Base-by-base conservation (phyloP, 2,329 filamentous ascomycete genomes). In the Eutypella sp. region DNA sequence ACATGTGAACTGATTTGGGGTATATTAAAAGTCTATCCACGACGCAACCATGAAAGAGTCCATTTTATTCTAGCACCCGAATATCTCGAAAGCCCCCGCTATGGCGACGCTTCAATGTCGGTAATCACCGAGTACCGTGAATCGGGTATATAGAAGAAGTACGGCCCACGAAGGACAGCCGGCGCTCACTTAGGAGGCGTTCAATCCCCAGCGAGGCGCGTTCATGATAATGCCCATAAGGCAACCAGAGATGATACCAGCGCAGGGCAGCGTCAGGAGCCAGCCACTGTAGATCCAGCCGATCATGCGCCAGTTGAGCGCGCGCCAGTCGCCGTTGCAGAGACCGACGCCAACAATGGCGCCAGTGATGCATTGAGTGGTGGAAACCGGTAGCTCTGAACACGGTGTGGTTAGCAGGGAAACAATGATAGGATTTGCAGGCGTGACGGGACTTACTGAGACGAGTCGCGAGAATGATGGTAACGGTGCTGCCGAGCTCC, bases 251-350 rank as follows among this genome's bases (percentile, higher is more conserved):
- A 84, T 70, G 24, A 79, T 67, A 36, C 76, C 80, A 8, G 80
- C 69, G 20, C 68, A 57, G 4, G 80, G 80, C 13, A 84, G 72
- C 2, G 80, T 84, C 50, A 81, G 72, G 58, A 83, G 67, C 80
- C 79, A 84, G 41, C 76, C 76, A 19, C 71, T 60, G 55, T 81
- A 79, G 54, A 82, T 77, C 70, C 78, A 79, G 5, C 66, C 72
- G 5, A 82, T 74, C 71, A 80, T 79, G 48, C 78, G 73, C 76
- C 77, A 84, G 67, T 83, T 84, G 56, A 83, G 78, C 23, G 78
- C 74, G 40, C 73, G 70, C 69, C 72, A 74, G 39, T 73, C 73
- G 22, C 79, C 79, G 40, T 77, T 79, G 65, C 78, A 81, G 16
- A 83, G 72, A 47, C 78, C 80, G 41, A 83, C 79, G 48, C 79